Evolutionary conservation across 208 protist genomes (phyloP).

Genomic region (Trypanosoma platydactyli): DNA sequence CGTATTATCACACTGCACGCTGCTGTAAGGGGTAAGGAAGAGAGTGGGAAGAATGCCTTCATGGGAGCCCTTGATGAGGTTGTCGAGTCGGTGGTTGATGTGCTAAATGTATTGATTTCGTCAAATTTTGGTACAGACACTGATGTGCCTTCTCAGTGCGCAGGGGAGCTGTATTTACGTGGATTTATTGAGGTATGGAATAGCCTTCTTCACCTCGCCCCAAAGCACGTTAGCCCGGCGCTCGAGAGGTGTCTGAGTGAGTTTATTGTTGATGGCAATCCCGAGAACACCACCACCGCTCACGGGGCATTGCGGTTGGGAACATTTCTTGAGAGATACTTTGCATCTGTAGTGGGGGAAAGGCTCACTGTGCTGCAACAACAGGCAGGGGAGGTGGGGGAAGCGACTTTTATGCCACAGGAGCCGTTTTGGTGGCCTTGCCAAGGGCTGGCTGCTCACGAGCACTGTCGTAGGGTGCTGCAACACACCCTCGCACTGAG

Average conservation of each 20-base stretch:
- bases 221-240: neutral
- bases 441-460: neutral
- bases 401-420: neutral
- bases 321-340: slow-evolving; percentile 5
- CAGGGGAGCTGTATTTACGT: slow-evolving; percentile 7
- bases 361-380: neutral
- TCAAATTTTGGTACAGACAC: neutral
- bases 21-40: neutral
- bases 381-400: neutral
- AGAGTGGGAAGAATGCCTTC: neutral
- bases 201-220: neutral
- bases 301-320: neutral
- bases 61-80: neutral
- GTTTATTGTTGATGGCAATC: neutral
- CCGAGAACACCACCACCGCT: neutral
- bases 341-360: slow-evolving; percentile 3
- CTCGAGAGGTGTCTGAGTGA: neutral
- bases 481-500: slow-evolving; percentile 7
- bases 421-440: slow-evolving; percentile 6
- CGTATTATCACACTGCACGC: neutral
- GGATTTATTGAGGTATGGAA: slow-evolving; percentile 18
- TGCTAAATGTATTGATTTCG: neutral
- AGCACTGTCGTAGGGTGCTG: slow-evolving; percentile 3
- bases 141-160: neutral
- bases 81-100: slow-evolving; percentile 2